These are phyloP conservation scores for Coemansia asiatica DNA, from an alignment of 192 early-diverging fungal genomes.

Conservation along the genomic window DNA sequence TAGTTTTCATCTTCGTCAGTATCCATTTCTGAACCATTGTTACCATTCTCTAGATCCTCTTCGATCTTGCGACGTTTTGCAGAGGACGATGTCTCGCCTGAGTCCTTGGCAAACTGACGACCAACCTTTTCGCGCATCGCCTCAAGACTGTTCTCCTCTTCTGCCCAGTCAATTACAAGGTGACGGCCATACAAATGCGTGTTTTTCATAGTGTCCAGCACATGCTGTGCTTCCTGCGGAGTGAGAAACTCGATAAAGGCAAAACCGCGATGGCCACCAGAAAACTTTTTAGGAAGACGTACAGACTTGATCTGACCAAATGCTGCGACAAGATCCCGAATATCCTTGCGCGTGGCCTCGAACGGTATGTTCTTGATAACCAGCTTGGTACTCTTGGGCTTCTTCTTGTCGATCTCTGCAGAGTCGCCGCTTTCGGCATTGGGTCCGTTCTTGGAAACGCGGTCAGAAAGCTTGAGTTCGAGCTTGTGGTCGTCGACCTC, in stretches of 20 bases:
- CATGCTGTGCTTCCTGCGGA: slow-evolving; percentile 90
- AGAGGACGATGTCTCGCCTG: slow-evolving; percentile 54
- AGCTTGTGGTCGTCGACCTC: slow-evolving; percentile 86
- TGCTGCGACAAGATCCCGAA: slow-evolving; percentile 84
- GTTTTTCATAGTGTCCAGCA: slow-evolving; percentile 77
- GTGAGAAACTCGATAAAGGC: slow-evolving; percentile 98
- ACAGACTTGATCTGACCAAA: slow-evolving; percentile 96
- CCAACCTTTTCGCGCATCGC: slow-evolving; percentile 83
- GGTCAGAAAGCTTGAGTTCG: slow-evolving; percentile 88
- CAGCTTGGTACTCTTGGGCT: slow-evolving; percentile 78
- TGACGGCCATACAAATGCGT: slow-evolving; percentile 98
- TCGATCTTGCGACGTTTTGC: slow-evolving; percentile 68
- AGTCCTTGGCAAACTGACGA: slow-evolving; percentile 71
- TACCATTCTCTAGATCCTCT: slow-evolving; percentile 41
- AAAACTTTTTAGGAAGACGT: slow-evolving; percentile 91
- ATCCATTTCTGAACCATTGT: slow-evolving; percentile 30
- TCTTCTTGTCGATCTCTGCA: slow-evolving; percentile 54
- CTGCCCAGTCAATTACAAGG: slow-evolving; percentile 93
- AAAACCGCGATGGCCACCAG: slow-evolving; percentile 94
- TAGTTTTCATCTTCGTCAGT: slow-evolving; percentile 14
- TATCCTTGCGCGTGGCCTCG: slow-evolving; percentile 92
- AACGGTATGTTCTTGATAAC: slow-evolving; percentile 96
- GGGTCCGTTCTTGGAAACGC: slow-evolving; percentile 51
- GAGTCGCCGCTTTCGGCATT: not conserved
- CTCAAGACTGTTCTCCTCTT: slow-evolving; percentile 71